These are phyloP conservation scores for Cytospora leucostoma DNA, from an alignment of 2,329 filamentous ascomycete genomes.

Conservation along the genomic window DNA sequence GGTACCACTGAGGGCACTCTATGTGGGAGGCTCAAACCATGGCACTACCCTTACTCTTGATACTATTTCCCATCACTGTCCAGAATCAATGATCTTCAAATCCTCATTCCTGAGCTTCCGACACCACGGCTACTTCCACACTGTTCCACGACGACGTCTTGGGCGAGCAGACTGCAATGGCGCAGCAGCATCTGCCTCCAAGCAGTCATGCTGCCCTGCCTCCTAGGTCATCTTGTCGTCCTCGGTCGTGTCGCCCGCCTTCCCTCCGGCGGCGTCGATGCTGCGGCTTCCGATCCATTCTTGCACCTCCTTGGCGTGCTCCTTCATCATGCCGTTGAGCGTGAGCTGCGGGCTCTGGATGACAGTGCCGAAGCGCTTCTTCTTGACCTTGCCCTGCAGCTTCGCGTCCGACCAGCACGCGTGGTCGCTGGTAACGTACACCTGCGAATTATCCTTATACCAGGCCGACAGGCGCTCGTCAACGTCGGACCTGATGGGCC, in stretches of 20 bases:
- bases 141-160: neutral
- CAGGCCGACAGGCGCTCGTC: slow-evolving; percentile 73
- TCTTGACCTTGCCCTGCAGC: slow-evolving; percentile 58
- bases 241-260: slow-evolving; percentile 50
- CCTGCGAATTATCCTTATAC: slow-evolving; percentile 80
- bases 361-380: slow-evolving; percentile 62
- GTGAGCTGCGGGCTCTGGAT: slow-evolving; percentile 51
- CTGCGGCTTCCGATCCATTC: slow-evolving; percentile 48
- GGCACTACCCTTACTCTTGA: too few relatives aligned
- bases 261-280: slow-evolving; percentile 36
- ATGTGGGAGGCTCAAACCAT: too few relatives aligned
- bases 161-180: neutral
- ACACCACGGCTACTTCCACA: too few relatives aligned
- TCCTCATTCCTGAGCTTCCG: too few relatives aligned
- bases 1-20: too few relatives aligned
- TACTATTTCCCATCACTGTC: too few relatives aligned
- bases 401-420: slow-evolving; percentile 71
- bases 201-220: neutral
- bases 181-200: neutral
- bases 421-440: slow-evolving; percentile 77
- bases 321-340: slow-evolving; percentile 58
- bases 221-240: slow-evolving; percentile 40
- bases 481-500: slow-evolving; percentile 76
- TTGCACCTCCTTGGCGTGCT: slow-evolving; percentile 53
- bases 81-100: too few relatives aligned